Conservation (phyloP, 352 stramenopile species). For the Phytopythium litorale region DNA sequence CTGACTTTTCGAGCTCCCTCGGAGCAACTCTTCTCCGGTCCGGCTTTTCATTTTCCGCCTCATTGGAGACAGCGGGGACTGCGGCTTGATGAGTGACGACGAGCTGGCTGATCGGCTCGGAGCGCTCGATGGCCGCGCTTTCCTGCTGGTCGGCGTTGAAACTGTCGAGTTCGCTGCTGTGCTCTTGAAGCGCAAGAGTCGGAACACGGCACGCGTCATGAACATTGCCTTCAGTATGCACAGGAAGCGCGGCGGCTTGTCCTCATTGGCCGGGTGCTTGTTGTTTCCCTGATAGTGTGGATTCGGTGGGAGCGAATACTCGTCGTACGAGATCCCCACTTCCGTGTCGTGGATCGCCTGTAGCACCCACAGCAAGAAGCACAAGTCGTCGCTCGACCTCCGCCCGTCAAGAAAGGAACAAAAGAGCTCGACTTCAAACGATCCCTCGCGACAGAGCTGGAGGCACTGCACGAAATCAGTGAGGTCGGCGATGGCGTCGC, state of each 20-base stretch:
- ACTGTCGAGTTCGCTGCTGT: slow-evolving; percentile 8
- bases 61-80: slow-evolving; percentile 9
- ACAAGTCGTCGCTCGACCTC: slow-evolving; percentile 32
- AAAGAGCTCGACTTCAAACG: slow-evolving; percentile 43
- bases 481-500: slow-evolving; percentile 24
- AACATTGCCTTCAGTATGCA: slow-evolving; percentile 56
- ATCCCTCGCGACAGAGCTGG: slow-evolving; percentile 17
- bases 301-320: slow-evolving; percentile 2
- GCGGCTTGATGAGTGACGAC: not conserved
- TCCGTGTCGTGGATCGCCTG: slow-evolving; percentile 40
- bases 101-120: not conserved
- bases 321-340: slow-evolving; percentile 49
- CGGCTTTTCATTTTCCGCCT: slow-evolving; percentile 30
- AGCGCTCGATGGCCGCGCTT: slow-evolving; percentile 6
- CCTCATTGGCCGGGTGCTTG: not conserved
- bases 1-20: not conserved
- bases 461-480: slow-evolving; percentile 37
- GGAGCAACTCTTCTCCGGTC: slow-evolving; percentile 8
- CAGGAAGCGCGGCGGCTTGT: slow-evolving; percentile 18
- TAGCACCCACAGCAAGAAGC: slow-evolving; percentile 52
- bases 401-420: slow-evolving; percentile 50
- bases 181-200: slow-evolving; percentile 35
- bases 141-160: slow-evolving; percentile 14
- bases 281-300: not conserved
- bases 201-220: slow-evolving; percentile 43